phyloP scores from a whole-genome alignment of 805 yeast species.

The Saccharomycopsis fermentans region DNA sequence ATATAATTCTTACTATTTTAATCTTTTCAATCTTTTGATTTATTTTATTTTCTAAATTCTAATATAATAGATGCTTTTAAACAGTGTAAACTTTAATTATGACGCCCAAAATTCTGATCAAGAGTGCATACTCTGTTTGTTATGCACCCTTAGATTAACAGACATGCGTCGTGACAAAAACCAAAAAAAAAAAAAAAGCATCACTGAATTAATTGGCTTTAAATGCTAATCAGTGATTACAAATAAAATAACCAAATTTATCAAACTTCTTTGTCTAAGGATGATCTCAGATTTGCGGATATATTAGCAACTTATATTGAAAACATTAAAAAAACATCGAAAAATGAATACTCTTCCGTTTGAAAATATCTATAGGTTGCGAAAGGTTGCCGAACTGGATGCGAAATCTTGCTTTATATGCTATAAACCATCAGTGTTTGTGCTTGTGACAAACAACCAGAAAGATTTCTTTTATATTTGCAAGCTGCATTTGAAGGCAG shows the following conservation, averaged over 20 bases:
- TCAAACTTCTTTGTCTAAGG: not conserved
- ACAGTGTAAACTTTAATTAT: not conserved
- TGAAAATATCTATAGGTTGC: conserved; percentile 30
- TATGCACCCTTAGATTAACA: not conserved
- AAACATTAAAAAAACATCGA: not conserved
- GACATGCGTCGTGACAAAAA: no score
- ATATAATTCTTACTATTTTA: not conserved
- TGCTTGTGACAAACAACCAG: conserved; percentile 29
- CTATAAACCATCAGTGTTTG: conserved; percentile 38
- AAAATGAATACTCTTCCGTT: conserved; percentile 4
- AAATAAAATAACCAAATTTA: not conserved
- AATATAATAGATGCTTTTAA: not conserved
- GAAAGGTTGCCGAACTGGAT: conserved; percentile 34
- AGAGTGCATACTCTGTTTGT: not conserved
- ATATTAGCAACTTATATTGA: not conserved
- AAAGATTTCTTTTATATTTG: conserved; percentile 46
- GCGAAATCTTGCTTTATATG: conserved; percentile 40
- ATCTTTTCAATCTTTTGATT: no score
- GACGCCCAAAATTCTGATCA: no score
- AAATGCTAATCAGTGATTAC: not conserved
- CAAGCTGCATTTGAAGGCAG: conserved; percentile 36
- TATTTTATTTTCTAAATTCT: not conserved
- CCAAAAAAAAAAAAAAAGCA: no score
- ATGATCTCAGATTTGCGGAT: not conserved
- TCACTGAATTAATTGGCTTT: no score